Base-by-base conservation (phyloP, 208 protist genomes). In the Crithidia expoeki region DNA sequence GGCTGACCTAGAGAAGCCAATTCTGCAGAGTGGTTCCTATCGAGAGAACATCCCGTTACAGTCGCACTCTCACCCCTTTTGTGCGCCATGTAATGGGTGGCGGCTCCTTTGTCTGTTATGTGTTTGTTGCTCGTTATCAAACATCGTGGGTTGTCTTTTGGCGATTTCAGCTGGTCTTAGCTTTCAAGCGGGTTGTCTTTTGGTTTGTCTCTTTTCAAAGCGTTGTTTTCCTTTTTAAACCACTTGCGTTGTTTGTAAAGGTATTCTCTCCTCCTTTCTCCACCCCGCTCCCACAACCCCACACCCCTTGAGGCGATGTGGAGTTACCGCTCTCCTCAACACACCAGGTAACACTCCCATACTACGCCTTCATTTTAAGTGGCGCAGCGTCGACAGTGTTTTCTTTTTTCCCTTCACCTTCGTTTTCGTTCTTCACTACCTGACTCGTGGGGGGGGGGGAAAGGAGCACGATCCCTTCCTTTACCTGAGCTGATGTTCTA, bases 381-480 rank as follows among this genome's bases (percentile, higher is more conserved):
- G 16, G 27, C 52, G 21, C 4, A 7, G 4, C 19, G 6, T 40
- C 36, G 36, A 40, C 52, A 30, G 23, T 57, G 25, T 16, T n/a
- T 19, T 38, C 9, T 7, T 25, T 21, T 38, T 38, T 23, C 2
- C 21, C 25, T 59, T 34, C n/a, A 23, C 1, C 2, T 50, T 50
- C 11, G 34, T 6, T 38, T 38, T 27, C 7, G 44, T 51, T 52
- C 44, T 30, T 51, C 28, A 23, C 14, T 25, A 30, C 28, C 25
- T 44, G 23, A 51, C 58, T 52, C 25, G 25, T 64, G 58, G 23
- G 52, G 40, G 27, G 58, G 23, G 52, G 40, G 27, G 40, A 36
- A 51, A 38, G 58, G 58, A 52, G 28, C 58, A 64, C 58, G 58
- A 64, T 51, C 52, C 36, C 58, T 64, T 36, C 40, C 40, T 64